These are phyloP conservation scores for Chrysosporium keratinophilum DNA, from an alignment of 2,329 filamentous ascomycete species.

Conservation along the genomic window DNA sequence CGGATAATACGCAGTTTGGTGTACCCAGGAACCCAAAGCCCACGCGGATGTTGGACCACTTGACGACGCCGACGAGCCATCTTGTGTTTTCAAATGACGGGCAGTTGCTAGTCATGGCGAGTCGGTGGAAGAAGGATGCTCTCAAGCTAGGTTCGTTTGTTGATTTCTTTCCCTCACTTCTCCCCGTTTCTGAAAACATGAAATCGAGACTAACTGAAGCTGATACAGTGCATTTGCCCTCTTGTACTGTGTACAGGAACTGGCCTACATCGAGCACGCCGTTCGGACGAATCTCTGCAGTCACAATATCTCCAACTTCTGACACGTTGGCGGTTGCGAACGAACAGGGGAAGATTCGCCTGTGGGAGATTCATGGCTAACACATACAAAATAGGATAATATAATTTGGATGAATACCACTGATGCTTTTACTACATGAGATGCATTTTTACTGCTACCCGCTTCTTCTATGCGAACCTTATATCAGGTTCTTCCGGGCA, in stretches of 20 bases:
- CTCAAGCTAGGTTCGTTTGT: constrained; percentile 50
- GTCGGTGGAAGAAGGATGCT: constrained; percentile 78
- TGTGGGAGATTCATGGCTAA: constrained; percentile 77
- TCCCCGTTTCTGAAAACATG: neutral
- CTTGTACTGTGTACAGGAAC: constrained; percentile 88
- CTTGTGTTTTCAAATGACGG: constrained; percentile 78
- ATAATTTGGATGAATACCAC: neutral
- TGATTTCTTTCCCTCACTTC: neutral
- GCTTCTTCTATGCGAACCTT: no score
- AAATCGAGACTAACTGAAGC: constrained; percentile 13
- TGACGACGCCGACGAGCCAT: constrained; percentile 73
- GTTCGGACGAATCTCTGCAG: constrained; percentile 66
- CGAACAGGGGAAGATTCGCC: constrained; percentile 71
- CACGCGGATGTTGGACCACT: constrained; percentile 64
- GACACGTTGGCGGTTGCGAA: constrained; percentile 76
- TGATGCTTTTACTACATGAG: neutral
- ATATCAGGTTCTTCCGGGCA: no score
- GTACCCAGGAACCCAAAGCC: constrained; percentile 63
- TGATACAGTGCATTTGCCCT: constrained; percentile 65
- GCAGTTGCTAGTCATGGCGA: constrained; percentile 78
- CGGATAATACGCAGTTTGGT: constrained; percentile 29
- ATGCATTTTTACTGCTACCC: no score
- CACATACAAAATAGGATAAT: constrained; percentile 14
- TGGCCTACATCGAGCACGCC: constrained; percentile 92
- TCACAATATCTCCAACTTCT: constrained; percentile 57